Conservation (phyloP, 169 alveolate genomes). For the Plasmodium berghei region DNA sequence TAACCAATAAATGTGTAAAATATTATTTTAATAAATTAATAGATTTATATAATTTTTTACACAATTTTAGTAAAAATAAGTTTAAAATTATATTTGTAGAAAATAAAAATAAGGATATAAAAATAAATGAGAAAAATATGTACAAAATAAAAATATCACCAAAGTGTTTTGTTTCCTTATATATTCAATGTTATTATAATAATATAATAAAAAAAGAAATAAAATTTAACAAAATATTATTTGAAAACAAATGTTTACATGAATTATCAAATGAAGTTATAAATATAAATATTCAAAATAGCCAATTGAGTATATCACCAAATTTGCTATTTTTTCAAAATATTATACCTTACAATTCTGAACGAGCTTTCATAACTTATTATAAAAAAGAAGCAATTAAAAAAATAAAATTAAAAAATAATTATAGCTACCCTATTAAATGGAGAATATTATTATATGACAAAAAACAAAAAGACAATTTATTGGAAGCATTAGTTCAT, state of each 20-base stretch:
- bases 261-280: constrained; percentile 8
- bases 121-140: background rate
- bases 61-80: constrained; percentile 8
- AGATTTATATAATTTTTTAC: constrained; percentile 22
- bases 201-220: constrained; percentile 17
- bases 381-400: constrained; percentile 22
- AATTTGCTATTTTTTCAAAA: constrained; percentile 11
- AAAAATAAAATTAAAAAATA: constrained; percentile 35
- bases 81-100: constrained; percentile 4
- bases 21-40: constrained; percentile 26
- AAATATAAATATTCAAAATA: constrained; percentile 20
- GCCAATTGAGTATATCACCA: constrained; percentile 23
- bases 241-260: constrained; percentile 1
- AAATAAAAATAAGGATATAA: background rate
- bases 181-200: constrained; percentile 26
- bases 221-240: constrained; percentile 1
- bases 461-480: constrained; percentile 9
- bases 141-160: constrained; percentile 51
- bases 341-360: constrained; percentile 11
- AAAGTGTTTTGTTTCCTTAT: constrained; percentile 34
- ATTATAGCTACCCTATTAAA: background rate
- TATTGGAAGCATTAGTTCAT: background rate
- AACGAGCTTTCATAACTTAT: constrained; percentile 26
- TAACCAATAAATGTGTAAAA: constrained; percentile 38
- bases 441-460: constrained; percentile 13